Evolutionary conservation across 2,329 filamentous ascomycete genomes (phyloP).

Genomic region (Drechmeria coniospora): DNA sequence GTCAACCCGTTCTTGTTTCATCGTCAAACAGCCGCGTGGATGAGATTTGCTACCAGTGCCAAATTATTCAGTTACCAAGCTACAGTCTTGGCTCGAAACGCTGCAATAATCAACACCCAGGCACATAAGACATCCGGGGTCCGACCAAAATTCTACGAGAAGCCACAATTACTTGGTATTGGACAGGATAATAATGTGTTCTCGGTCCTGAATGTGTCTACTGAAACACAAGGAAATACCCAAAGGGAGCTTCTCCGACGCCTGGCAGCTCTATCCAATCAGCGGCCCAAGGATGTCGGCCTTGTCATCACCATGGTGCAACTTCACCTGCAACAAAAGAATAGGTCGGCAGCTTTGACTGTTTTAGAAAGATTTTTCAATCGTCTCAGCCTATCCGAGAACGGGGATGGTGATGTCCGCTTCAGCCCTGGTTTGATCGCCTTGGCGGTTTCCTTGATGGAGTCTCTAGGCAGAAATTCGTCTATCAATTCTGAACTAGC

Average conservation of each 20-base stretch:
- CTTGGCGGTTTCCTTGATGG: slow-evolving; percentile 64
- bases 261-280: slow-evolving; percentile 54
- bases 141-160: slow-evolving; percentile 21
- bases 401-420: slow-evolving; percentile 49
- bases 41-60: slow-evolving; percentile 38
- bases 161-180: slow-evolving; percentile 13
- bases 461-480: slow-evolving; percentile 54
- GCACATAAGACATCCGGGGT: slow-evolving; percentile 54
- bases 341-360: slow-evolving; percentile 57
- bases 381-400: slow-evolving; percentile 47
- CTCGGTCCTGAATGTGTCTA: slow-evolving; percentile 51
- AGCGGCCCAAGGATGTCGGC: slow-evolving; percentile 65
- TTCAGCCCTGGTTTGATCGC: slow-evolving; percentile 77
- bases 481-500: slow-evolving; percentile 60
- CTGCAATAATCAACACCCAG: slow-evolving; percentile 47
- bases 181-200: slow-evolving; percentile 21
- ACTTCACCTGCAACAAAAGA: slow-evolving; percentile 58
- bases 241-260: slow-evolving; percentile 55
- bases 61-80: slow-evolving; percentile 59
- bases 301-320: slow-evolving; percentile 68
- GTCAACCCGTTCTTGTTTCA: slow-evolving; percentile 55
- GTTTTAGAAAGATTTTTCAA: slow-evolving; percentile 62
- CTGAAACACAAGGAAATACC: slow-evolving; percentile 46
- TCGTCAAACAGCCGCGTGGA: slow-evolving; percentile 40
- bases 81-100: slow-evolving; percentile 40